Evolutionary conservation across 129 eudicot species (phyloP), one percentile per base, ranked within the genome.

Genomic region (Smallanthus sonchifolius): DNA sequence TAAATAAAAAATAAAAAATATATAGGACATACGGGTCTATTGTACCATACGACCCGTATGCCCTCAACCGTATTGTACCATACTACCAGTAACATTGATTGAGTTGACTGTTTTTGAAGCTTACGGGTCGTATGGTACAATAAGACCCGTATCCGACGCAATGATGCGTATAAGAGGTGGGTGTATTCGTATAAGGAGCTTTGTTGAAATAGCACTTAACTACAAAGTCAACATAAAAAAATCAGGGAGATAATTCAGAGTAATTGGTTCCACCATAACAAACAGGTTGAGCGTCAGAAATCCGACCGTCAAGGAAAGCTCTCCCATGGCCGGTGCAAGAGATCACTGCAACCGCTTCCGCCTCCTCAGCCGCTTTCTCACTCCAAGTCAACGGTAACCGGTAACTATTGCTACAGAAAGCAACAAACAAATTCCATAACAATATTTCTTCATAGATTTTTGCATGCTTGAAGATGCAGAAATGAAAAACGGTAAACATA

Each of bases 251-350:
- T 7, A 83, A 67, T 0, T 47, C 32, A 35, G 96, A 86, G 70
- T 96, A 91, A 60, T 88, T 82, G 60, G 67, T 56, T 69, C 96
- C 96, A 14, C n/a, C 67, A 56, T 70, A 88, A 70, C 97, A 91
- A 43, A 79, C 60, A 3, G 80, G 90, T 35, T 77, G 83, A 2
- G 87, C 92, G 28, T 84, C 86, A 34, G 64, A 74, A 30, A 74
- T 13, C 2, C 60, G 9, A 8, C 96, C 88, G 69, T 91, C 97
- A 44, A 88, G 57, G 73, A 80, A 91, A 32, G 96, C 96, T 62
- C 85, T 69, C 17, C 97, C 97, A 75, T 88, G 96, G 7, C 91
- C 96, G 0, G 96, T 88, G 49, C 97, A 91, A 2, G 86, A 48
- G 15, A 84, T 51, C 8, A 86, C 67, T 3, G 92, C 97, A 42